Evolutionary conservation across 225 moss, liverwort and hornwort genomes (phyloP).

Genomic region (Bryum argenteum): DNA sequence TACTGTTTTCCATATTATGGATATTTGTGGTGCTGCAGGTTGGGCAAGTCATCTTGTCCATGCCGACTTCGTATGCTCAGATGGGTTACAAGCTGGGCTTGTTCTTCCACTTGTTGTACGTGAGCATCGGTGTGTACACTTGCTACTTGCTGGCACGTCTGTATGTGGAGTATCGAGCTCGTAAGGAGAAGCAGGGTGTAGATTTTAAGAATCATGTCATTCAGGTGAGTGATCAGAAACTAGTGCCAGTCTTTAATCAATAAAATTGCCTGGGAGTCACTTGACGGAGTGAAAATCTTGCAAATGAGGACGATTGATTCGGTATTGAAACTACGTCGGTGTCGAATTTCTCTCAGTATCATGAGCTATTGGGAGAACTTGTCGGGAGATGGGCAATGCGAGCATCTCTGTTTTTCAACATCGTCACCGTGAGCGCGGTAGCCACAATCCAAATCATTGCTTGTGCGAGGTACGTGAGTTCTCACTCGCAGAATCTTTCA

Average conservation of each 20-base stretch:
- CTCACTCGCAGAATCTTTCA: too few species aligned
- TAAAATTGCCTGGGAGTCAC: neutral
- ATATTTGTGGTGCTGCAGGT: conserved; percentile 28
- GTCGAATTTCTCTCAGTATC: conserved; percentile 60
- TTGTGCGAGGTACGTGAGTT: conserved; percentile 67
- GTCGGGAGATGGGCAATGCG: conserved; percentile 63
- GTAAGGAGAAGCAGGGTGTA: conserved; percentile 50
- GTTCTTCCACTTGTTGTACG: conserved; percentile 47
- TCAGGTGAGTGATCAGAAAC: too few species aligned
- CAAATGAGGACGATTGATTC: neutral
- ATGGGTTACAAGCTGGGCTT: conserved; percentile 52
- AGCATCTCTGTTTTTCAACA: conserved; percentile 72
- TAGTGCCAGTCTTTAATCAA: too few species aligned
- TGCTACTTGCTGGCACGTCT: conserved; percentile 51
- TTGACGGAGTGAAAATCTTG: neutral
- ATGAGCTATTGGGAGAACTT: conserved; percentile 72
- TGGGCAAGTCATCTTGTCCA: conserved; percentile 57
- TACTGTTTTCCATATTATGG: too few species aligned
- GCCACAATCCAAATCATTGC: conserved; percentile 83
- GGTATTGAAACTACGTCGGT: neutral
- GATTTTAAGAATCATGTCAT: conserved; percentile 48
- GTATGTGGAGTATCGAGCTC: conserved; percentile 51
- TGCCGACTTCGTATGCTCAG: conserved; percentile 61
- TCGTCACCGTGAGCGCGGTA: conserved; percentile 74
- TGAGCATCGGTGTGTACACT: conserved; percentile 39